phyloP scores from a whole-genome alignment of 108 stramenopile genomes.

The Skeletonema menzelii region DNA sequence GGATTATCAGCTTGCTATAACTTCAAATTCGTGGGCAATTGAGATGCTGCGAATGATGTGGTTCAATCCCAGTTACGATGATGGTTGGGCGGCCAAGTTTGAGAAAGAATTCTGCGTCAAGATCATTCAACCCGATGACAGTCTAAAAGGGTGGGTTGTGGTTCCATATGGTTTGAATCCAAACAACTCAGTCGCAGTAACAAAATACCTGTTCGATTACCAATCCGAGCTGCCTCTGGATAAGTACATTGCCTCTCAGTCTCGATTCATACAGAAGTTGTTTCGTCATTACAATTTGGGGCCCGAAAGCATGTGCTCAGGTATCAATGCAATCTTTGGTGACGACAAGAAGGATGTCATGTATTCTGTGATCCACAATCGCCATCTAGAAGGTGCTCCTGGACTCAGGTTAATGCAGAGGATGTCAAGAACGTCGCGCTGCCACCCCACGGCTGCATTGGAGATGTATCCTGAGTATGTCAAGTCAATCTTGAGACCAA shows the following conservation, averaged over 20 bases:
- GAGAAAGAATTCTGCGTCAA: neutral
- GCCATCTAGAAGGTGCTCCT: neutral
- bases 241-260: neutral
- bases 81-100: neutral
- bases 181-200: neutral
- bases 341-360: neutral
- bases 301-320: neutral
- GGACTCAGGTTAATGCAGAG: neutral
- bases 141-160: neutral
- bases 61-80: neutral
- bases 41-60: neutral
- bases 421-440: neutral
- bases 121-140: neutral
- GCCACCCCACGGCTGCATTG: constrained; percentile 1
- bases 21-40: neutral
- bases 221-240: neutral
- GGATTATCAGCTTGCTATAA: neutral
- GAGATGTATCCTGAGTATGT: constrained; percentile 2
- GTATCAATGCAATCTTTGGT: constrained; percentile 1
- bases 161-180: neutral
- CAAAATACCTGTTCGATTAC: neutral
- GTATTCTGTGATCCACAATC: constrained; percentile 1
- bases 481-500: neutral
- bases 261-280: neutral
- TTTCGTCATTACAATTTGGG: neutral